Evolutionary conservation across 768 basidiomycete genomes (phyloP).

Genomic region (Dioszegia crocea): DNA sequence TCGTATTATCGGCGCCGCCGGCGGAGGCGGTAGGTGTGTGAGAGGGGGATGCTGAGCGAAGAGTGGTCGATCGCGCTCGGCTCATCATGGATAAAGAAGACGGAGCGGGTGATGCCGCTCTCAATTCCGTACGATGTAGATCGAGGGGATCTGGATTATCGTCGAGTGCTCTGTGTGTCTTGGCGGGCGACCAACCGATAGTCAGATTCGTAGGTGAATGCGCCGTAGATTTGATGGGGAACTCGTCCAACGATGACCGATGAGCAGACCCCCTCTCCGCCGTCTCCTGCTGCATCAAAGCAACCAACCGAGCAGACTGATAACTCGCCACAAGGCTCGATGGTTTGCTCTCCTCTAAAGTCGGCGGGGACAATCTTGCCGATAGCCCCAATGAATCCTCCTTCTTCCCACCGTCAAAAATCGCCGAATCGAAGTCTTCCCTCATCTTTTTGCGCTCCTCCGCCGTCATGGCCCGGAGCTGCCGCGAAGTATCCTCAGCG

Average conservation of each 20-base stretch:
- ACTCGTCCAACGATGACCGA: not conserved
- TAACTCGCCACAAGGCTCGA: slow-evolving; percentile 18
- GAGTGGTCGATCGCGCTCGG: slow-evolving; percentile 1
- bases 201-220: slow-evolving; percentile 3
- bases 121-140: slow-evolving; percentile 18
- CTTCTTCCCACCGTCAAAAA: slow-evolving; percentile 27
- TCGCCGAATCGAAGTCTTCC: slow-evolving; percentile 37
- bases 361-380: not conserved
- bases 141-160: slow-evolving; percentile 11
- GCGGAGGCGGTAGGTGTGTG: slow-evolving; percentile 12
- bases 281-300: not conserved
- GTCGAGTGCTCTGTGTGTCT: not conserved
- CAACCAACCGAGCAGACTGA: slow-evolving; percentile 37
- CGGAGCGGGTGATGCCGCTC: slow-evolving; percentile 22
- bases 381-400: slow-evolving; percentile 1
- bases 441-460: slow-evolving; percentile 27
- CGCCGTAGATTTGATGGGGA: not conserved
- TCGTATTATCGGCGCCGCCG: not conserved
- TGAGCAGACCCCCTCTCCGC: not conserved
- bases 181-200: slow-evolving; percentile 3
- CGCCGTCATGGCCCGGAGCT: slow-evolving; percentile 12
- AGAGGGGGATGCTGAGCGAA: slow-evolving; percentile 15
- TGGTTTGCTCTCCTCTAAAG: not conserved
- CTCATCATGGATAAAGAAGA: slow-evolving; percentile 15
- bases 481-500: slow-evolving; percentile 21